A percentile compares a stretch with the other conserved stretches of the same genome.
phyloP scores from a whole-genome alignment of 306 rosid genomes.

The Ormosia emarginata region DNA sequence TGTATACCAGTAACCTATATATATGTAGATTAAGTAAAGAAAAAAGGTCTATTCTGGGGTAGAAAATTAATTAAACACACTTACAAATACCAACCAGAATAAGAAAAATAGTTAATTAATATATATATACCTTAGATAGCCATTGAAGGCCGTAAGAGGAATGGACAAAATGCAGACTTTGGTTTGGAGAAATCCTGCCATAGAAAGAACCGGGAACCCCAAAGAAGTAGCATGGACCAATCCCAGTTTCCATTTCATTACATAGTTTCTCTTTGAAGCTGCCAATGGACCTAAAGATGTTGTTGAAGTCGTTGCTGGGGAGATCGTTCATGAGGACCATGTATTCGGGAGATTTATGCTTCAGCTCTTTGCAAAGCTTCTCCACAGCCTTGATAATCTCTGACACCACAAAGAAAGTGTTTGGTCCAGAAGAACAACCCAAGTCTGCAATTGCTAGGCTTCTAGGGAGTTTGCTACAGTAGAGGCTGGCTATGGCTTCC shows the following conservation, averaged over 20 bases:
- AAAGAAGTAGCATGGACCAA: slow-evolving; percentile 40
- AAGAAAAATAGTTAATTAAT: no score
- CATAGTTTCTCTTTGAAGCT: slow-evolving; percentile 22
- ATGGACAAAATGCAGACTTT: slow-evolving; percentile 43
- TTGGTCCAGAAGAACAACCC: slow-evolving; percentile 66
- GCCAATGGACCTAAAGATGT: slow-evolving; percentile 40
- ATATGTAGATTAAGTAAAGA: neutral
- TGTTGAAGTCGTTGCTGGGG: slow-evolving; percentile 51
- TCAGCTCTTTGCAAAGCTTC: slow-evolving; percentile 17
- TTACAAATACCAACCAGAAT: neutral
- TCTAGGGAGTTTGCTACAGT: neutral
- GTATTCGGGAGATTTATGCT: slow-evolving; percentile 33
- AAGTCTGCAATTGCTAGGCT: slow-evolving; percentile 53
- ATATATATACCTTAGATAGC: slow-evolving; percentile 41
- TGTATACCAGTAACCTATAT: neutral
- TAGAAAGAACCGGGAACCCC: slow-evolving; percentile 63
- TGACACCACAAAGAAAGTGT: slow-evolving; percentile 36
- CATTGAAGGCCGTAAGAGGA: slow-evolving; percentile 54
- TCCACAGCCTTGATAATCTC: slow-evolving; percentile 35
- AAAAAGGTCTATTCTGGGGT: no score
- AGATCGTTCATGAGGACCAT: slow-evolving; percentile 42
- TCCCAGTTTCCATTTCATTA: neutral
- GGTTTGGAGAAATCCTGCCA: slow-evolving; percentile 31
- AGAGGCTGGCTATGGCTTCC: slow-evolving; percentile 36
- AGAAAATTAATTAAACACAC: neutral